phyloP scores from a whole-genome alignment of 1,284 basidiomycete genomes.

The Coriolopsis trogii region DNA sequence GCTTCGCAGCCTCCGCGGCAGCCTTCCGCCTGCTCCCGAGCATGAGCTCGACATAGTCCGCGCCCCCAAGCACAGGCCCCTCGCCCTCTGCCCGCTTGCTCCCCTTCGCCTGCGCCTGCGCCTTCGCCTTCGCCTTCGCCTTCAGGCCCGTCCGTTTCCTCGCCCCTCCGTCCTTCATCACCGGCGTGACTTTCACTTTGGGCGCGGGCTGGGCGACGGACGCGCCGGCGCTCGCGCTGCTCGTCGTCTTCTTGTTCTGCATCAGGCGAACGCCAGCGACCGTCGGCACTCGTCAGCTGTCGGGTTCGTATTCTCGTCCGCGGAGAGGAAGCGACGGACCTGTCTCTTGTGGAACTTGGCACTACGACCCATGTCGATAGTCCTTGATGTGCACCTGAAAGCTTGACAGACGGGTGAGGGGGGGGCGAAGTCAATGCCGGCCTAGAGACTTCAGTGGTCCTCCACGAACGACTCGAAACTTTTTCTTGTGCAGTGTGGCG shows the following conservation, averaged over 20 bases:
- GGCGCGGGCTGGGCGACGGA: conserved; percentile 4
- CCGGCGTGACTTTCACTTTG: conserved; percentile 6
- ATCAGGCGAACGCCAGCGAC: no score
- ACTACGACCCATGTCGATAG: conserved; percentile 11
- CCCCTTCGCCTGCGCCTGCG: conserved; percentile 27
- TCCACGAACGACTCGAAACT: no score
- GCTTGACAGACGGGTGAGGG: no score
- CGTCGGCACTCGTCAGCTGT: not conserved
- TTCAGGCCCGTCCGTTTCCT: conserved; percentile 52
- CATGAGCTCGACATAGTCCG: conserved; percentile 74
- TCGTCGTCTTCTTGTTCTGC: conserved; percentile 28
- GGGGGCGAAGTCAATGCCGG: no score
- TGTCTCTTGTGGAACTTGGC: conserved; percentile 14
- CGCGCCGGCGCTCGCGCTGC: conserved; percentile 12
- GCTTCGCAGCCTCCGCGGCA: conserved; percentile 61
- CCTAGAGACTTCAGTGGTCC: no score
- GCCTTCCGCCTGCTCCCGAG: conserved; percentile 70
- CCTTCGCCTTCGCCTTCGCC: conserved; percentile 31
- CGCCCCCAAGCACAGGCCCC: conserved; percentile 65
- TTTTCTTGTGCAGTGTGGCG: no score
- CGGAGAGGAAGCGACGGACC: not conserved
- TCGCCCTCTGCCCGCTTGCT: no score
- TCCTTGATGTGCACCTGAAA: no score
- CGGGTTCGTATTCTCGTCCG: not conserved
- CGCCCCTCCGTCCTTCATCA: conserved; percentile 31